Base-by-base conservation (phyloP, 495 filamentous ascomycete genomes). In the Ascobolus immersus region DNA sequence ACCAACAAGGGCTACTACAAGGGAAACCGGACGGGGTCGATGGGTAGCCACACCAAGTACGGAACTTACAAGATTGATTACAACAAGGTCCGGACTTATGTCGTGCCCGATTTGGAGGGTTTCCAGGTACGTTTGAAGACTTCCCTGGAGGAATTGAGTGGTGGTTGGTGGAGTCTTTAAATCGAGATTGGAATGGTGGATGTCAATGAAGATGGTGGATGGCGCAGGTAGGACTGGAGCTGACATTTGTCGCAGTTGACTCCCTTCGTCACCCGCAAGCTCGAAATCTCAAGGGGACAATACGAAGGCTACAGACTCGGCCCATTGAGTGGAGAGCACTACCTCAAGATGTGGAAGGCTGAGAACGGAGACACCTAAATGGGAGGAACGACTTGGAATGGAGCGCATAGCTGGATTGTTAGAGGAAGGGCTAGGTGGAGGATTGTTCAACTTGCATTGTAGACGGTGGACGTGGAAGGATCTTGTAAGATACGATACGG, bases 1-100 rank as follows among this genome's bases (percentile, higher is more conserved):
- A 70, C 77, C 56, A 74, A 73, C 50, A 79, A 81, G 51, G 86
- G 78, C 32, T 96, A 71, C 65, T 94, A 94, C 67, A 94, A 94
- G 60, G 89, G 89, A 49, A 93, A 68, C 38, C 62, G 84, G 15
- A 68, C 77, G 1, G 89, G 89, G 9, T 66, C 71, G 23, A 77
- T 84, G 69, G 86, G 86, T 40, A 52, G 58, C 21, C 84, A 91
- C 54, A 81, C 77, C 13, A 78, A 77, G 50, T 64, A 71, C 53
- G 82, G 84, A 50, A 69, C 70, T 21, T 96, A 80, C 52, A 50
- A 69, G 6, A 70, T 92, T 44, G 72, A 93, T 37, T 82, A 64
- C 62, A 43, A 57, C 15, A 91, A 86, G 54, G 79, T 92, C 39
- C 73, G 86, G 48, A 90, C 79, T 10, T 96, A 90, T 53, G 71